Conservation (phyloP, 164 flowering plant species). For the Nelumbo lutea region DNA sequence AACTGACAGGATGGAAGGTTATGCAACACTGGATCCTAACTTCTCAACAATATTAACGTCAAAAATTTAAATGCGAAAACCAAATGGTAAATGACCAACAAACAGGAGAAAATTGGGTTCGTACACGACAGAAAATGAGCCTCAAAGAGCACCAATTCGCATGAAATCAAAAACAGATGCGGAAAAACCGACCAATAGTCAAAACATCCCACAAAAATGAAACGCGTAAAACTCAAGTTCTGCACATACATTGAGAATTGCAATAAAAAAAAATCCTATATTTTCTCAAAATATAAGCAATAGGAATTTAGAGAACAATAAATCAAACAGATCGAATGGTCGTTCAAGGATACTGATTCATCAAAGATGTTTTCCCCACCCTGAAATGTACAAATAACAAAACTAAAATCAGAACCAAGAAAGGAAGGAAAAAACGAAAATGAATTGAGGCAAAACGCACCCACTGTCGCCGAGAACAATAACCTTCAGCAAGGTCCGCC, state of each 20-base stretch:
- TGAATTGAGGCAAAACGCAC: conserved; percentile 26
- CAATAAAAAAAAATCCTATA: neutral
- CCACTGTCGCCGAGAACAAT: conserved; percentile 98
- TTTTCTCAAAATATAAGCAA: neutral
- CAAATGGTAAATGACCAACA: too few relatives aligned
- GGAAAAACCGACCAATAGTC: neutral
- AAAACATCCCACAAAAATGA: neutral
- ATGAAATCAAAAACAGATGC: neutral
- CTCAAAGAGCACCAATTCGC: too few relatives aligned
- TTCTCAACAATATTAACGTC: neutral
- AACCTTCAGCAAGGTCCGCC: conserved; percentile 84
- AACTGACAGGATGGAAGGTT: neutral
- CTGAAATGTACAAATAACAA: conserved; percentile 29
- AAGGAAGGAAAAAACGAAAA: neutral
- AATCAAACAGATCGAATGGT: conserved; percentile 12
- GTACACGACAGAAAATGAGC: too few relatives aligned
- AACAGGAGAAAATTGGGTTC: too few relatives aligned
- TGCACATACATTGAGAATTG: neutral
- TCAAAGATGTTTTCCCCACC: conserved; percentile 91
- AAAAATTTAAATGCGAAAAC: neutral
- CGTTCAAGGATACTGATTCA: conserved; percentile 85
- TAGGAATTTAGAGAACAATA: neutral
- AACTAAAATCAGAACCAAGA: neutral
- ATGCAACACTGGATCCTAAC: neutral
- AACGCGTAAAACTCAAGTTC: neutral